Percentiles rank a stretch among this genome's conserved stretches.
Conservation (phyloP, 352 stramenopile genomes). For the Globisporangium uncinulatum region DNA sequence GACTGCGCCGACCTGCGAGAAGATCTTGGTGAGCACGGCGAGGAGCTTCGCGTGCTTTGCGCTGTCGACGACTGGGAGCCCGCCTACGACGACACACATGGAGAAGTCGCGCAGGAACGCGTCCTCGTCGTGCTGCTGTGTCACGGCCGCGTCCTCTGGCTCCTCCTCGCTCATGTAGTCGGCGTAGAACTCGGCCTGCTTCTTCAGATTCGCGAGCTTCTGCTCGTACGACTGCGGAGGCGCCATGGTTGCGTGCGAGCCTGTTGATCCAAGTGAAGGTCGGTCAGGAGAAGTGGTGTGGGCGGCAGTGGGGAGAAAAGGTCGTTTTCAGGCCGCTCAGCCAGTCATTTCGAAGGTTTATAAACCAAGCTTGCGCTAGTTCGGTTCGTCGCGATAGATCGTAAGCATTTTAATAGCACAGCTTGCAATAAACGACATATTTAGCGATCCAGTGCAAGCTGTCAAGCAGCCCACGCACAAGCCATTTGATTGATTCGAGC, state of each 20-base stretch:
- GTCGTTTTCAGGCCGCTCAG: not conserved
- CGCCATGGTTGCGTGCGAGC: conserved; percentile 30
- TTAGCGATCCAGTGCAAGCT: not conserved
- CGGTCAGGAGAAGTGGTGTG: not conserved
- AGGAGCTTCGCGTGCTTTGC: conserved; percentile 81
- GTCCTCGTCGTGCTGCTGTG: conserved; percentile 62
- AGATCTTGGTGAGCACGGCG: conserved; percentile 84
- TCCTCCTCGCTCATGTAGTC: conserved; percentile 85
- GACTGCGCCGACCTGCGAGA: conserved; percentile 71
- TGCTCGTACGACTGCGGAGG: conserved; percentile 71
- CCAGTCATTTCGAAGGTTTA: conserved; percentile 3
- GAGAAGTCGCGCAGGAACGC: conserved; percentile 81
- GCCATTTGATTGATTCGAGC: too few species aligned
- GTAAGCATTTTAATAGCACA: too few species aligned
- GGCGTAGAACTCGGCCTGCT: conserved; percentile 67
- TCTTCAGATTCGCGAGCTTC: conserved; percentile 62
- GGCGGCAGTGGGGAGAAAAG: not conserved
- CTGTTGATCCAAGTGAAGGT: not conserved
- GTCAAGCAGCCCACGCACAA: not conserved
- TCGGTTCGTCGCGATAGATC: too few species aligned
- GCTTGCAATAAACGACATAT: too few species aligned
- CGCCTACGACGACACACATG: conserved; percentile 74
- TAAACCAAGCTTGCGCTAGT: not conserved
- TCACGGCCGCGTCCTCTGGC: conserved; percentile 50
- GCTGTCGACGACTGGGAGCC: conserved; percentile 66